Conservation (phyloP, 1,284 basidiomycete species). For the Heimioporus retisporus region DNA sequence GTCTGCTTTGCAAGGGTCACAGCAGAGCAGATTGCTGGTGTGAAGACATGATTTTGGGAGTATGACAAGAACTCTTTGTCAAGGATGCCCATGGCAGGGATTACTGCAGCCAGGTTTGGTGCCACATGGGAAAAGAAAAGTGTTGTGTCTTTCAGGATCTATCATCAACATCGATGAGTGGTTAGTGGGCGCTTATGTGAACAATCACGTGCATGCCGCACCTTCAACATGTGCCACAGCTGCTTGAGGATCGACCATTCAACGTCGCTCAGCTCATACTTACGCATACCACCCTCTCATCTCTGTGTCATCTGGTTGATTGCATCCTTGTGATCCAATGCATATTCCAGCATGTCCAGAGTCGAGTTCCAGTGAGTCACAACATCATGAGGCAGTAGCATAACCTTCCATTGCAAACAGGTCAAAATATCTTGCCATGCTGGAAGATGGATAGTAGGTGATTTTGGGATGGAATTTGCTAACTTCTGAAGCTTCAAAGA, state of each 20-base stretch:
- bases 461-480: constrained; percentile 22
- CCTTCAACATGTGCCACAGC: neutral
- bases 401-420: constrained; percentile 12
- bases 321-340: neutral
- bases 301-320: neutral
- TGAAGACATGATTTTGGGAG: neutral
- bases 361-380: constrained; percentile 27
- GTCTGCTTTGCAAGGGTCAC: neutral
- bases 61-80: neutral
- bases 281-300: neutral
- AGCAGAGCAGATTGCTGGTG: neutral
- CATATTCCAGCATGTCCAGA: neutral
- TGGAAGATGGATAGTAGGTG: constrained; percentile 29
- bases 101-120: neutral
- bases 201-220: neutral
- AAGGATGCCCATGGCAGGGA: neutral
- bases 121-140: neutral
- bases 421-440: constrained; percentile 7
- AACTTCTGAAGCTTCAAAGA: neutral
- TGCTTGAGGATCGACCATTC: neutral
- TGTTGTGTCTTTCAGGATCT: neutral
- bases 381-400: constrained; percentile 31
- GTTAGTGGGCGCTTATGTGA: no score
- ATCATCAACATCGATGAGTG: neutral
- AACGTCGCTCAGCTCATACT: neutral